Percentiles rank a stretch among this genome's conserved stretches.
Conservation (phyloP, 73 alveolate species). For the Tetrahymena elliotti region DNA sequence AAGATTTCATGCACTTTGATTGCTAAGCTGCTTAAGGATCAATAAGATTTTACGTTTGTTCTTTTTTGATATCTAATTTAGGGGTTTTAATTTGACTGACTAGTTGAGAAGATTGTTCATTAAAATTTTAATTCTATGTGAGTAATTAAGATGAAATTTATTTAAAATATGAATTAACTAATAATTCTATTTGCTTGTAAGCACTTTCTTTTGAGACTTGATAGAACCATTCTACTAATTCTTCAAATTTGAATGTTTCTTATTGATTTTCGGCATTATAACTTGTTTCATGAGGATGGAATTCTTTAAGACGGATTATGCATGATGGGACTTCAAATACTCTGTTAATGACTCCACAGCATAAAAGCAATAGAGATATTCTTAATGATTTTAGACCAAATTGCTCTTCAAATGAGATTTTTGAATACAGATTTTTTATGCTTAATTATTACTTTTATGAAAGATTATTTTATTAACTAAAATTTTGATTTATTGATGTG, state of each 20-base stretch:
- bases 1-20: neutral
- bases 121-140: neutral
- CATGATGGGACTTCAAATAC: neutral
- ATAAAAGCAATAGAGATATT: neutral
- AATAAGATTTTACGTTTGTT: neutral
- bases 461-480: neutral
- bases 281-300: neutral
- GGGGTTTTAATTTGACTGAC: neutral
- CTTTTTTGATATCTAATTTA: neutral
- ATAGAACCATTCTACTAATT: neutral
- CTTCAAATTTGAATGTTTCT: neutral
- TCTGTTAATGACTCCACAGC: neutral
- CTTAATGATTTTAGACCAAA: neutral
- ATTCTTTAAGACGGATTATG: neutral
- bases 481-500: neutral
- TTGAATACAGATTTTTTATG: neutral
- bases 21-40: neutral
- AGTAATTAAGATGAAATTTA: neutral
- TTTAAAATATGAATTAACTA: neutral
- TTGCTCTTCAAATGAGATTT: neutral
- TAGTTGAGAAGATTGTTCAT: neutral
- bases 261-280: neutral
- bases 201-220: neutral
- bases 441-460: neutral
- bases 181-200: neutral